A percentile compares a stretch with the other conserved stretches of the same genome.
phyloP scores from a whole-genome alignment of 768 basidiomycete species.

The Dentipellis sp. region DNA sequence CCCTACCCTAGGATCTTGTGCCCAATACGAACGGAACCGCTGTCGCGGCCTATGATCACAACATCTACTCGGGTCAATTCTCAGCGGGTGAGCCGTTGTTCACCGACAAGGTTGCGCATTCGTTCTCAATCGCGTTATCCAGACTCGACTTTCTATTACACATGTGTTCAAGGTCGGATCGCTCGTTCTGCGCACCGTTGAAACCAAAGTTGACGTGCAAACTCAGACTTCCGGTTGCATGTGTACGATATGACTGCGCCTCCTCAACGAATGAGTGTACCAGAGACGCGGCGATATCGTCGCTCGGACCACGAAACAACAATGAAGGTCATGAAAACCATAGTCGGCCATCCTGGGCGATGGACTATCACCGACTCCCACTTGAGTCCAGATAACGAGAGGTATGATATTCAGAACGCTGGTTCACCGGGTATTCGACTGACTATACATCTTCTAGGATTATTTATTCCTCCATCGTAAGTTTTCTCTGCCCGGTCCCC shows the following conservation, averaged over 20 bases:
- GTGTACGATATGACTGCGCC: conserved; percentile 72
- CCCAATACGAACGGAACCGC: conserved; percentile 78
- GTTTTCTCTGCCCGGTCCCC: conserved; percentile 10
- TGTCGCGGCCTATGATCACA: conserved; percentile 62
- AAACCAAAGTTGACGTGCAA: too few relatives aligned
- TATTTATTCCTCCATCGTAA: conserved; percentile 87
- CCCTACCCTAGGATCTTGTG: conserved; percentile 44
- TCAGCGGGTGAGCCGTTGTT: conserved; percentile 44
- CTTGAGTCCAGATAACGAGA: conserved; percentile 81
- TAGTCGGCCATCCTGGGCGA: conserved; percentile 64
- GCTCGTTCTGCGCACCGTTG: too few relatives aligned
- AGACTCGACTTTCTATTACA: conserved; percentile 92
- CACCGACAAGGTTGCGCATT: conserved; percentile 2
- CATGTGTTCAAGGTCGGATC: conserved; percentile 67
- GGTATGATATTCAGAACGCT: conserved; percentile 29
- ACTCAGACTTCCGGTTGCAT: conserved; percentile 76
- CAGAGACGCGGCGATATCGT: conserved; percentile 3
- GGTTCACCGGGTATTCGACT: conserved; percentile 1
- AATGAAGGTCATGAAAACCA: conserved; percentile 47
- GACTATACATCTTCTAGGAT: conserved; percentile 39
- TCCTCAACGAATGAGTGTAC: conserved; percentile 17
- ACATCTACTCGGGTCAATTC: conserved; percentile 82
- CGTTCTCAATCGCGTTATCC: neutral
- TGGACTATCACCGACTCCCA: conserved; percentile 98
- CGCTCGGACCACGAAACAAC: conserved; percentile 37